Percentiles rank a stretch among this genome's conserved stretches.
phyloP scores from a whole-genome alignment of 257 asterid species.

The Nicotiana otophora region DNA sequence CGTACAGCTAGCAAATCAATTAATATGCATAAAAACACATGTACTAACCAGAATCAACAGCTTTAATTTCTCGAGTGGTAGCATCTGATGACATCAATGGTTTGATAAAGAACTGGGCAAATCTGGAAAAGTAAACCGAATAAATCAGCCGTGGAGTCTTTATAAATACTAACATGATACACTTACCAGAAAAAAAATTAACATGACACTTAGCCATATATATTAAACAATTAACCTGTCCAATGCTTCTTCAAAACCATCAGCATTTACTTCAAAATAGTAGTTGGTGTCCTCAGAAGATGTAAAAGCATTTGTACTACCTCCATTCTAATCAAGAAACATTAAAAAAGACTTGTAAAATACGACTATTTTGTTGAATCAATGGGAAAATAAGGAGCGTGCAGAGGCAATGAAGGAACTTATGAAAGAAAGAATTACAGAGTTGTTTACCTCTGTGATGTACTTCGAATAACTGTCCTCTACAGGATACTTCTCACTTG shows the following conservation, averaged over 20 bases:
- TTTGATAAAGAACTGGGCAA: conserved; percentile 86
- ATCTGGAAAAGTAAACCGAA: conserved; percentile 40
- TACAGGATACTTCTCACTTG: conserved; percentile 90
- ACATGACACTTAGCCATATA: background rate
- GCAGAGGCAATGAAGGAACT: background rate
- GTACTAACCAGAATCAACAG: conserved; percentile 89
- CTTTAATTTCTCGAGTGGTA: conserved; percentile 88
- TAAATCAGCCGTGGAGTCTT: conserved; percentile 7
- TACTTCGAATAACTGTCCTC: conserved; percentile 95
- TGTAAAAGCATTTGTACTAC: conserved; percentile 96
- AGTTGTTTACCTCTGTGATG: conserved; percentile 62
- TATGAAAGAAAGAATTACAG: background rate
- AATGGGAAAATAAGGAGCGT: background rate
- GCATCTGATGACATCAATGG: conserved; percentile 99
- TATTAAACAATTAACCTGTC: conserved; percentile 56
- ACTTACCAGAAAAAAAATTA: background rate
- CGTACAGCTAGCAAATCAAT: conserved; percentile 4
- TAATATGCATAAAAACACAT: background rate
- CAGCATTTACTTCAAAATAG: conserved; percentile 83
- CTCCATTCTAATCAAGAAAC: conserved; percentile 61
- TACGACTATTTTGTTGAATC: background rate
- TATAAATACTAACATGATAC: background rate
- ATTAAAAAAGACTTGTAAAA: background rate
- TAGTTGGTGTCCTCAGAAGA: conserved; percentile 80
- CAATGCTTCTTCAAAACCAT: conserved; percentile 83